Evolutionary conservation across 805 yeast genomes (phyloP).

Genomic region (Kuraishia floccosa): DNA sequence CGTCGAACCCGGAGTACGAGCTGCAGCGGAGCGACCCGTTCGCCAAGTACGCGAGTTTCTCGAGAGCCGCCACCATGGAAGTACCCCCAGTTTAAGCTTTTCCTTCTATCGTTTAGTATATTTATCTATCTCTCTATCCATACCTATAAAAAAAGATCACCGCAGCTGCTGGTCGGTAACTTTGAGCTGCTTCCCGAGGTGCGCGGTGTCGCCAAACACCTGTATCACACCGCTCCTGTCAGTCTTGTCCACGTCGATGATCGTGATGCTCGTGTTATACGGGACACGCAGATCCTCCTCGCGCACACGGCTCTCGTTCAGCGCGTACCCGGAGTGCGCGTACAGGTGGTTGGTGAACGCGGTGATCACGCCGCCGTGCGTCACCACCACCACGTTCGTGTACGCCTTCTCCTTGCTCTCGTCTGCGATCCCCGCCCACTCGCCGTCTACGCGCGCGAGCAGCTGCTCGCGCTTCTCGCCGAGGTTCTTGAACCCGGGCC

Average conservation of each 20-base stretch:
- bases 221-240: conserved; percentile 31
- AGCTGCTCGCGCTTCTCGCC: conserved; percentile 50
- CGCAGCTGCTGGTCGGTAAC: conserved; percentile 37
- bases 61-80: conserved; percentile 36
- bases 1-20: conserved; percentile 51
- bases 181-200: conserved; percentile 45
- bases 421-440: conserved; percentile 30
- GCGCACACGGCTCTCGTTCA: conserved; percentile 25
- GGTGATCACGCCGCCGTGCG: conserved; percentile 79
- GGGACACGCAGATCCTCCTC: conserved; percentile 43
- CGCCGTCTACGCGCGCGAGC: conserved; percentile 32
- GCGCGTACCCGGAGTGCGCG: conserved; percentile 21
- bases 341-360: conserved; percentile 42
- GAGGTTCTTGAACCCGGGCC: conserved; percentile 44
- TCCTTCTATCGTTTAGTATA: neutral
- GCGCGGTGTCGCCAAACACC: conserved; percentile 56
- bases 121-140: neutral
- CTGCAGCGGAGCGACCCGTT: conserved; percentile 54
- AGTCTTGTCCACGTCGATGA: conserved; percentile 41
- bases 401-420: conserved; percentile 20
- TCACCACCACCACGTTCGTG: conserved; percentile 47
- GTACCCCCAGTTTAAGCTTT: neutral
- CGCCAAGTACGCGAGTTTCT: conserved; percentile 47
- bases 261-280: conserved; percentile 64
- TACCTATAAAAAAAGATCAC: conserved; percentile 8